A percentile compares a stretch with the other conserved stretches of the same genome.
phyloP scores from a whole-genome alignment of 345 rosid genomes.

The Rhizophora mangle region DNA sequence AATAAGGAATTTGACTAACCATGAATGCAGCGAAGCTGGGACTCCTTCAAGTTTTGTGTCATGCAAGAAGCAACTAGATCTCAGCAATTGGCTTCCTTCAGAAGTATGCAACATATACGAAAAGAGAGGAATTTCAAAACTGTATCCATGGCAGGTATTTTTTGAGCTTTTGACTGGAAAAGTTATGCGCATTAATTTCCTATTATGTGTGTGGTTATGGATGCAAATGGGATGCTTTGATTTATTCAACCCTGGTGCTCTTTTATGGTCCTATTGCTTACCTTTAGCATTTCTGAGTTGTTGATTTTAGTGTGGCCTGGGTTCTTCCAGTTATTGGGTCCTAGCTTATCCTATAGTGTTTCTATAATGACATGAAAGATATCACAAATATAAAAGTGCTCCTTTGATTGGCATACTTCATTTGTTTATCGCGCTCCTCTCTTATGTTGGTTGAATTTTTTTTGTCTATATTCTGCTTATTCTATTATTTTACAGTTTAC shows the following conservation, averaged over 20 bases:
- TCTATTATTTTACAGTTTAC: background rate
- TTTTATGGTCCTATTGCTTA: background rate
- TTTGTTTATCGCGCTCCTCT: background rate
- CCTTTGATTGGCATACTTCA: background rate
- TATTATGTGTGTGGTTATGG: background rate
- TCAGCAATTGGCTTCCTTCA: slow-evolving; percentile 80
- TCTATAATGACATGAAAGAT: too few species aligned
- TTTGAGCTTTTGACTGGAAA: background rate
- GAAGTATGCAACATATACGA: slow-evolving; percentile 69
- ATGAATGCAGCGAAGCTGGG: slow-evolving; percentile 43
- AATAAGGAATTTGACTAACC: slow-evolving; percentile 31
- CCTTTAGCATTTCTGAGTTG: too few species aligned
- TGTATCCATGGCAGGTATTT: slow-evolving; percentile 92
- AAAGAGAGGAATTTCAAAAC: slow-evolving; percentile 76
- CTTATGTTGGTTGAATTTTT: background rate
- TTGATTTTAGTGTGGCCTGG: too few species aligned
- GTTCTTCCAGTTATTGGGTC: too few species aligned
- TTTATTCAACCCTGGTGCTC: background rate
- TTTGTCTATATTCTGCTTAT: background rate
- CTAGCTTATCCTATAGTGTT: too few species aligned
- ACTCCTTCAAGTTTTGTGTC: slow-evolving; percentile 69
- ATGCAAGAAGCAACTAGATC: slow-evolving; percentile 44
- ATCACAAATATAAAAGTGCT: background rate
- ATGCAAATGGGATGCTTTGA: background rate
- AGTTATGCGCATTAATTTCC: background rate